Evolutionary conservation across 164 flowering plant species (phyloP), one percentile per base, ranked within the genome.

Genomic region (Euptelea pleiosperma): DNA sequence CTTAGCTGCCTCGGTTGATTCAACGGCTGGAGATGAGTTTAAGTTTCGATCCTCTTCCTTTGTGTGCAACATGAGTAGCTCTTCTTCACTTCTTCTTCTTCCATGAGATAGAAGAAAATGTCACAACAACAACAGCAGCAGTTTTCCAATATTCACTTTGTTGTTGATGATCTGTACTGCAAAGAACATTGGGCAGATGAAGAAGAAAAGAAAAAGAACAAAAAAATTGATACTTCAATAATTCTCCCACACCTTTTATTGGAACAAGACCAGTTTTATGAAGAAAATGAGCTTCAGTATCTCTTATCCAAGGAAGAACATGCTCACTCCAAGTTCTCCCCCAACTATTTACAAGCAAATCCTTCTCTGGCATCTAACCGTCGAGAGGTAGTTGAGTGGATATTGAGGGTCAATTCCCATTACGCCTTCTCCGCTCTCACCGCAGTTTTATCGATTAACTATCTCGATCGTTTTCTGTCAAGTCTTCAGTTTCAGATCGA

Each of bases 381-480:
- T 3, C 24, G 59, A 28, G 78, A 78, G 58, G 89, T 85, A 0
- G 78, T 88, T 29, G 80, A 79, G 10, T 91, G 98, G 98, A 89
- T 88, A 49, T 75, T 91, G 0, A 82, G 66, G 37, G 92, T 82
- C 45, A 73, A 63, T 60, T 73, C 75, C 22, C 74, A 76, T 51
- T 79, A 82, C 65, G 68, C 79, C 12, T 86, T 91, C 65, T 74
- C 85, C 55, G 69, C 87, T 10, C 74, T 76, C 67, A 89, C 98
- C 10, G 83, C 87, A 0, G 72, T 85, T 65, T 82, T 86, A 7
- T 85, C 96, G 9, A 83, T 83, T 21, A 78, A 85, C 72, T 86
- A 82, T 57, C 64, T 91, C 1, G 92, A 91, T 58, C 71, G 98
- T 66, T 91, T 89, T 50, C 65, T 89, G 15, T 64, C 61, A 14